Evolutionary conservation across 2,329 filamentous ascomycete genomes (phyloP), one percentile per base, ranked within the genome.

Genomic region (Hortaea werneckii): DNA sequence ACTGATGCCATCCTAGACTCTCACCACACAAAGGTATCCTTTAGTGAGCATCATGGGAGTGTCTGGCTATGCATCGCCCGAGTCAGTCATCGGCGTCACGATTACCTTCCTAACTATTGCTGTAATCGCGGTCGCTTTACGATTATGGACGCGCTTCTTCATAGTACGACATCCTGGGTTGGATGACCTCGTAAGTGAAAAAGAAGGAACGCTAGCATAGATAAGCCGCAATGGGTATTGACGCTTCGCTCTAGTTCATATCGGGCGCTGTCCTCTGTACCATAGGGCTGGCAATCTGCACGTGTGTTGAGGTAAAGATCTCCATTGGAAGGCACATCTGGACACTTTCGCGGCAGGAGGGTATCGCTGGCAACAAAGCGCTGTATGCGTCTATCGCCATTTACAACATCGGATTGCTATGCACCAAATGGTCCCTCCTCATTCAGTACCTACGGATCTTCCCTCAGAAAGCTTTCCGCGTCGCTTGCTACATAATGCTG

Each of bases 381-480:
- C 47, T 57, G 5, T 58, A 52, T 44, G 40, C 46, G 2, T 55
- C 52, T 27, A 73, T 54, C 65, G 69, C 39, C 63, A 63, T 66
- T 20, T 68, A 67, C 54, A 66, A 67, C 45, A 49, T 64, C 13
- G 62, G 60, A 5, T 51, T 67, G 30, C 59, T 56, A 12, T 63
- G 61, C 46, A 67, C 66, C 28, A 73, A 73, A 55, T 59, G 66
- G 6, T 70, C 69, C 0, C 72, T 74, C 34, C 55, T 73, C 4
- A 58, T 73, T 44, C 71, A 73, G 50, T 74, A 73, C 48, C 63
- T 69, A 12, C 67, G 67, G n/a, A 65, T 74, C 28, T 74, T 74
- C 44, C 65, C 64, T 6, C 65, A 65, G 5, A 58, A 54, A 10
- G 54, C 53, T 10, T 67, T 68, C 55, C 62, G 65, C 5, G 50